Evolutionary conservation across 192 early-diverging fungal species (phyloP).

Genomic region (Backusella macrospora): DNA sequence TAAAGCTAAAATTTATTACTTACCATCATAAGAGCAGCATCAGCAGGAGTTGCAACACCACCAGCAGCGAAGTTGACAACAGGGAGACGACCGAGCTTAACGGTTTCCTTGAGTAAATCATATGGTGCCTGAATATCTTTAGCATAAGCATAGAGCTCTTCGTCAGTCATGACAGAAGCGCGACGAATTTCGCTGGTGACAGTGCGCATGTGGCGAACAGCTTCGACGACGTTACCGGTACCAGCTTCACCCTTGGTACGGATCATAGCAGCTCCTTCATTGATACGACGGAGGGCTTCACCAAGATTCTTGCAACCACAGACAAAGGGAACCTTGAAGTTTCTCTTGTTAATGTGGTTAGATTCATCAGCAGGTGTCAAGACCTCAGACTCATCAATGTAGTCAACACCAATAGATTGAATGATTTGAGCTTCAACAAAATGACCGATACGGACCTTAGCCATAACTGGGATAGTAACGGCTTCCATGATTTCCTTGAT

Average conservation of each 20-base stretch:
- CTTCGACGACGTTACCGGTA: conserved; percentile 97
- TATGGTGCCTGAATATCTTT: conserved; percentile 95
- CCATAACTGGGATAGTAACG: conserved; percentile 98
- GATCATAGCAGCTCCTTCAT: conserved; percentile 98
- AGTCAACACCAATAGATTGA: conserved; percentile 88
- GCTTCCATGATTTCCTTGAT: conserved; percentile 95
- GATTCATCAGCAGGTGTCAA: conserved; percentile 94
- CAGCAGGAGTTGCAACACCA: conserved; percentile 96
- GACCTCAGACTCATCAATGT: conserved; percentile 98
- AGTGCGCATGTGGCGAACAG: conserved; percentile 94
- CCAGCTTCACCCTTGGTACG: conserved; percentile 98
- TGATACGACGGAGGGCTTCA: conserved; percentile 94
- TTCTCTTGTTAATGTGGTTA: conserved; percentile 95
- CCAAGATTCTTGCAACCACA: conserved; percentile 97
- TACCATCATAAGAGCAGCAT: conserved; percentile 98
- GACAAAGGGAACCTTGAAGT: conserved; percentile 92
- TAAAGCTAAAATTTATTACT: conserved; percentile 19
- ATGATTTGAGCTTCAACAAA: conserved; percentile 97
- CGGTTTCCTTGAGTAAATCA: conserved; percentile 89
- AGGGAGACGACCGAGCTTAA: conserved; percentile 85
- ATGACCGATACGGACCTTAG: conserved; percentile 98
- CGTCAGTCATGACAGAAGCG: conserved; percentile 81
- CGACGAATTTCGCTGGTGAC: conserved; percentile 85
- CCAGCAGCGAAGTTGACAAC: conserved; percentile 99
- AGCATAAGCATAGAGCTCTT: conserved; percentile 93